phyloP scores from a whole-genome alignment of 345 rosid species.

The Eucalyptus tenuipes region DNA sequence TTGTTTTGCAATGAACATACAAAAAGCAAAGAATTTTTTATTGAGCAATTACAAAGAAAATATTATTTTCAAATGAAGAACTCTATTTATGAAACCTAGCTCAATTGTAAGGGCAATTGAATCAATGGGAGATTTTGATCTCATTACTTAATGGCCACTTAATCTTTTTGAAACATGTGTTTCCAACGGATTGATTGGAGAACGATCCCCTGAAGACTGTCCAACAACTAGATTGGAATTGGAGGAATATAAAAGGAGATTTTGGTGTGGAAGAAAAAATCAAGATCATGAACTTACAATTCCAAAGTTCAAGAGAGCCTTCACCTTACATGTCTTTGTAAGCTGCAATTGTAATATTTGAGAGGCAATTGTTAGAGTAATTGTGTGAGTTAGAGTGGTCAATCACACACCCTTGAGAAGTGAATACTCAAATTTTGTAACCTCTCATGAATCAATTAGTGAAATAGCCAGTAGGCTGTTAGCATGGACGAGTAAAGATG shows the following conservation, averaged over 20 bases:
- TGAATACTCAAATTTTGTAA: neutral
- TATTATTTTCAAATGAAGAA: too few species aligned
- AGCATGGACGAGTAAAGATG: accelerated
- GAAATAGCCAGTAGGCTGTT: accelerated
- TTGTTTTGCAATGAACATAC: neutral
- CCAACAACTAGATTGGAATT: neutral
- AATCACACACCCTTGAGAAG: neutral
- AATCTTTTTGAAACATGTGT: neutral
- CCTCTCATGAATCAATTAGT: neutral
- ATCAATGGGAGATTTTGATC: neutral
- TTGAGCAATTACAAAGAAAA: neutral
- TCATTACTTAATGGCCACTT: too few species aligned
- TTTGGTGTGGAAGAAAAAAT: accelerated
- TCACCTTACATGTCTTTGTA: neutral
- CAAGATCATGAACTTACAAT: neutral
- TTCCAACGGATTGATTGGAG: neutral
- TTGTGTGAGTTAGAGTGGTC: neutral
- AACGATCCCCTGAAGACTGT: accelerated
- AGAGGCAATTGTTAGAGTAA: neutral
- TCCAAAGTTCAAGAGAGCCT: neutral
- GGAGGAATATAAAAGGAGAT: neutral
- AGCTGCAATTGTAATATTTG: accelerated
- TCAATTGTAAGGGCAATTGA: neutral
- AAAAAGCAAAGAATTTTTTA: neutral
- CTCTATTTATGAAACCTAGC: neutral